Percentiles rank a stretch among this genome's conserved stretches.
Conservation (phyloP, 2,329 filamentous ascomycete genomes). For the Sarocladiaceae sp. region DNA sequence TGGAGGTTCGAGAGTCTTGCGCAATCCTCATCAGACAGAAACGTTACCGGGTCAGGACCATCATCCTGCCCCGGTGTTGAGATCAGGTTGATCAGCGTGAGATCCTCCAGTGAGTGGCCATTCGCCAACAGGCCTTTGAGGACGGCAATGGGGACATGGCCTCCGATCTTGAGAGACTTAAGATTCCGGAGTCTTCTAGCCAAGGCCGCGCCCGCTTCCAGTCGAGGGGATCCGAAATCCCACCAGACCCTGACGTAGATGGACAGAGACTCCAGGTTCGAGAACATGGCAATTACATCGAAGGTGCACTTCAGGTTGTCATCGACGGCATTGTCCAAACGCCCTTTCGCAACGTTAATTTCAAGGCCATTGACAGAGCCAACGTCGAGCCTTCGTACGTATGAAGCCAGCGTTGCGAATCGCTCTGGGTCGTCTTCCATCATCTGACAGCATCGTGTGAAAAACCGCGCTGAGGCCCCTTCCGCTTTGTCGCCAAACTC, state of each 20-base stretch:
- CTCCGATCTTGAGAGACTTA: slow-evolving; percentile 30
- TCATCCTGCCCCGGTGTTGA: background rate
- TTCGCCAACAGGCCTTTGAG: background rate
- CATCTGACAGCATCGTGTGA: background rate
- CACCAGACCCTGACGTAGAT: slow-evolving; percentile 2
- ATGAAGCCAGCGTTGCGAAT: background rate
- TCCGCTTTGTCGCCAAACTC: background rate
- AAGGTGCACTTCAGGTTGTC: background rate
- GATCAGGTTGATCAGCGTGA: slow-evolving; percentile 13
- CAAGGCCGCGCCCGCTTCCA: slow-evolving; percentile 11
- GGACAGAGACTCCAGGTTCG: background rate
- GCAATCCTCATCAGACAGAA: background rate
- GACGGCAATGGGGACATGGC: background rate
- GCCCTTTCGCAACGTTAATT: background rate
- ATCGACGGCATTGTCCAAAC: background rate
- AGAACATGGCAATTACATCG: background rate
- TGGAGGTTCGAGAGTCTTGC: background rate
- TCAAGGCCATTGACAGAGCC: too few species aligned
- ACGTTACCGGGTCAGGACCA: background rate
- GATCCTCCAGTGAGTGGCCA: background rate
- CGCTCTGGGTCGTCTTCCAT: background rate
- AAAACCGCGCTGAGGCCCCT: background rate
- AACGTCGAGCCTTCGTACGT: background rate
- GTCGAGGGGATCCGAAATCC: slow-evolving; percentile 21
- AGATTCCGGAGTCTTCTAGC: slow-evolving; percentile 8